Evolutionary conservation across 75 land plant genomes (phyloP).

Genomic region (Cryptomeria japonica): DNA sequence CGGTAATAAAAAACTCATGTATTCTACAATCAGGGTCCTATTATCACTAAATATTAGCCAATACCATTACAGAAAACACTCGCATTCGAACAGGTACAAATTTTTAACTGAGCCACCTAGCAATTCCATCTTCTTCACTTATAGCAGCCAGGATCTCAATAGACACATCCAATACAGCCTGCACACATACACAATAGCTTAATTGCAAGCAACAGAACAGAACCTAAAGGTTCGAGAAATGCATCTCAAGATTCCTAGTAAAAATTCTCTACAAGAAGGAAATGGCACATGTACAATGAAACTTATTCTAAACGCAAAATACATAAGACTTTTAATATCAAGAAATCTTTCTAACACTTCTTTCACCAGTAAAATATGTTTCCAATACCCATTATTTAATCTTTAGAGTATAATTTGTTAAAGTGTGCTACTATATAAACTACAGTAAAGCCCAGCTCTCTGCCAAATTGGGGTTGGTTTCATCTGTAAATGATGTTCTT

Average conservation of each 20-base stretch:
- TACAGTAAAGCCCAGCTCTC: too few relatives aligned
- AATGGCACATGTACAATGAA: not conserved
- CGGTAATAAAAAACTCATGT: not conserved
- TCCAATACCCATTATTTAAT: too few relatives aligned
- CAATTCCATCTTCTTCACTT: constrained; percentile 91
- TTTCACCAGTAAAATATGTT: too few relatives aligned
- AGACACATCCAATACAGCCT: constrained; percentile 89
- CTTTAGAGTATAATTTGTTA: too few relatives aligned
- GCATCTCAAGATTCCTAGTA: not conserved
- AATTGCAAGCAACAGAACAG: not conserved
- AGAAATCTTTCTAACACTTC: not conserved
- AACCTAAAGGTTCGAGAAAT: not conserved
- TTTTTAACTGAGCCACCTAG: constrained; percentile 80
- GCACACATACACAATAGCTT: constrained; percentile 7
- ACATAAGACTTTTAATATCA: not conserved
- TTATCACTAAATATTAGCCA: not conserved
- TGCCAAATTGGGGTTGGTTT: too few relatives aligned
- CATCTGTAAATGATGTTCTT: too few relatives aligned
- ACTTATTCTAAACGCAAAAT: not conserved
- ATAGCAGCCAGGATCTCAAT: constrained; percentile 86
- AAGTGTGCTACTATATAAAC: too few relatives aligned
- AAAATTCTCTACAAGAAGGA: not conserved
- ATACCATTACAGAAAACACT: not conserved
- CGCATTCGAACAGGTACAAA: not conserved
- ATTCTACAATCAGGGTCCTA: not conserved